Conservation (phyloP, 1,284 basidiomycete genomes). For the Papiliotrema terrestris region DNA sequence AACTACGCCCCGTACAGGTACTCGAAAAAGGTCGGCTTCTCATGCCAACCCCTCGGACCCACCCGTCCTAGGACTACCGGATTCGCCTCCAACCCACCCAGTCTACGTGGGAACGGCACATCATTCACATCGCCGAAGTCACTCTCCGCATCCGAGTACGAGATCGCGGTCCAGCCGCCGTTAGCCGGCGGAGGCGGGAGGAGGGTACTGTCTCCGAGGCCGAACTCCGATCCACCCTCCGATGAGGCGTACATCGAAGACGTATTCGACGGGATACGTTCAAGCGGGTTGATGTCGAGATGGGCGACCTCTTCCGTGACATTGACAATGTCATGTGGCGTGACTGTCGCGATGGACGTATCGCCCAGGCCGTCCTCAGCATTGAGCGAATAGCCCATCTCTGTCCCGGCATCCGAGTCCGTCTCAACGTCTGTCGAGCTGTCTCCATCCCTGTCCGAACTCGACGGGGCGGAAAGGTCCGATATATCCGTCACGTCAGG, state of each 20-base stretch:
- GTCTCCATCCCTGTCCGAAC: slow-evolving; percentile 12
- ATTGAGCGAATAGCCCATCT: slow-evolving; percentile 19
- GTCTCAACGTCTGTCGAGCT: slow-evolving; percentile 23
- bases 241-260: slow-evolving; percentile 42
- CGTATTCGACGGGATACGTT: slow-evolving; percentile 17
- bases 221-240: slow-evolving; percentile 36
- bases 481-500: slow-evolving; percentile 43
- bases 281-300: slow-evolving; percentile 4
- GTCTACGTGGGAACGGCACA: too few species aligned
- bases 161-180: not conserved
- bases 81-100: not conserved
- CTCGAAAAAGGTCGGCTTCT: slow-evolving; percentile 47
- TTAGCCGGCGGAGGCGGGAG: slow-evolving; percentile 9
- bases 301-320: slow-evolving; percentile 5
- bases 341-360: slow-evolving; percentile 6
- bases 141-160: not conserved
- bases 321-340: too few species aligned
- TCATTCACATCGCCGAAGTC: not conserved
- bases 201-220: slow-evolving; percentile 23
- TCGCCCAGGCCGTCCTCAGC: not conserved
- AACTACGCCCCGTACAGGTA: slow-evolving; percentile 39
- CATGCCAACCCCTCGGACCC: slow-evolving; percentile 21
- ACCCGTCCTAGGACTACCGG: slow-evolving; percentile 7
- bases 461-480: slow-evolving; percentile 17
- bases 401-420: slow-evolving; percentile 21